Evolutionary conservation across 2,329 filamentous ascomycete species (phyloP), one percentile per base, ranked within the genome.

Genomic region (Beauveria sp.): DNA sequence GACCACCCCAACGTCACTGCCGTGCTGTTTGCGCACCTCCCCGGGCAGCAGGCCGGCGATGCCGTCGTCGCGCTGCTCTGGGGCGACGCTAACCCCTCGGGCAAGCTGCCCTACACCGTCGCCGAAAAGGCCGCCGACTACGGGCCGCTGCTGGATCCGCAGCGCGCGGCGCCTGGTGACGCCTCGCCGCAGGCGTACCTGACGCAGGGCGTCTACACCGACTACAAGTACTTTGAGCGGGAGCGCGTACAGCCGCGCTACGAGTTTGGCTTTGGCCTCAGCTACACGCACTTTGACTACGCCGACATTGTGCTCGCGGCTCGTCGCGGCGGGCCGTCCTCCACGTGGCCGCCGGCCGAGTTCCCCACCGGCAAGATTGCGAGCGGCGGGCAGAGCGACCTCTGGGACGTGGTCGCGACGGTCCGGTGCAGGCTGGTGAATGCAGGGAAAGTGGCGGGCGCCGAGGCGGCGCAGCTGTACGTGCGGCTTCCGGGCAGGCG

Each of bases 1-100:
- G 80, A 88, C 54, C 79, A 89, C 62, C 73, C 78, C 6, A 88
- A 89, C 63, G 79, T 89, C 40, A 88, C 84, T 0, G 84, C 80
- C 1, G 73, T 89, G 14, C 75, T 89, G 0, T 84, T 84, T 65
- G 85, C 83, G 3, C 85, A 88, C 66, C 73, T 87, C 0, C 85
- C 85, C 0, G 86, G 86, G 0, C 83, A 89, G 67, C 82, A 86
- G 61, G 82, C 80, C 1, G 86, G 86, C 0, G 72, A 74, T 1
- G 80, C 83, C 0, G 66, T 87, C 5, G 79, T 81, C 0, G 76
- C 79, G 1, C 69, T 88, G 6, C 73, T 87, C 0, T 87, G 85
- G 65, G 85, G 84, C 24, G 75, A 81, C 3, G 71, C 75, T 2
- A 83, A 80, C 63, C 80, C 80, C 0, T 85, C 82, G 0, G 85